These are phyloP conservation scores for Aspergillus felis DNA, from an alignment of 2,329 filamentous ascomycete species.

Conservation along the genomic window DNA sequence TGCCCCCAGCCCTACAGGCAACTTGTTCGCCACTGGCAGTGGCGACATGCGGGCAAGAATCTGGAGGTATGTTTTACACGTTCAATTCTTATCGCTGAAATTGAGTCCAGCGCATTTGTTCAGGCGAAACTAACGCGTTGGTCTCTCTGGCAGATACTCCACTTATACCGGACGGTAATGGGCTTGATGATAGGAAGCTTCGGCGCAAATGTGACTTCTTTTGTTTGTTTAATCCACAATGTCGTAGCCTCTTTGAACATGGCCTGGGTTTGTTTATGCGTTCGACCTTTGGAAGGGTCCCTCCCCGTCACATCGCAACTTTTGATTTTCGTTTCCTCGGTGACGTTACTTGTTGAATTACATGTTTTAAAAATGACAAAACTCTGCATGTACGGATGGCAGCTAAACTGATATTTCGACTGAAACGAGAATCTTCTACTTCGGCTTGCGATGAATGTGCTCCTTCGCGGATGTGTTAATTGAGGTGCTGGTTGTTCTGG, in stretches of 20 bases:
- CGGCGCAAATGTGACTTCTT: conserved; percentile 31
- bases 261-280: conserved; percentile 13
- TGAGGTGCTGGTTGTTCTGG: not conserved
- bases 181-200: conserved; percentile 23
- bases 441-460: not conserved
- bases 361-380: not conserved
- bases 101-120: not conserved
- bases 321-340: not conserved
- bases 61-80: conserved; percentile 64
- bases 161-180: conserved; percentile 37
- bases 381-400: not conserved
- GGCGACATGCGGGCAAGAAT: conserved; percentile 97
- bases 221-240: conserved; percentile 8
- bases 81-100: not conserved
- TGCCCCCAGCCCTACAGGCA: conserved; percentile 82
- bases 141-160: conserved; percentile 30
- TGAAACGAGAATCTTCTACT: not conserved
- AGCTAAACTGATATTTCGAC: not conserved
- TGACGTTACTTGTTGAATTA: not conserved
- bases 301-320: not conserved
- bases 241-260: conserved; percentile 13
- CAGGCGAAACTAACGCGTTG: conserved; percentile 8
- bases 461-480: not conserved
- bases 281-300: not conserved
- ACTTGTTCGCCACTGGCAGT: conserved; percentile 90